Conservation (phyloP, 495 filamentous ascomycete species). For the Penicillium arizonense region DNA sequence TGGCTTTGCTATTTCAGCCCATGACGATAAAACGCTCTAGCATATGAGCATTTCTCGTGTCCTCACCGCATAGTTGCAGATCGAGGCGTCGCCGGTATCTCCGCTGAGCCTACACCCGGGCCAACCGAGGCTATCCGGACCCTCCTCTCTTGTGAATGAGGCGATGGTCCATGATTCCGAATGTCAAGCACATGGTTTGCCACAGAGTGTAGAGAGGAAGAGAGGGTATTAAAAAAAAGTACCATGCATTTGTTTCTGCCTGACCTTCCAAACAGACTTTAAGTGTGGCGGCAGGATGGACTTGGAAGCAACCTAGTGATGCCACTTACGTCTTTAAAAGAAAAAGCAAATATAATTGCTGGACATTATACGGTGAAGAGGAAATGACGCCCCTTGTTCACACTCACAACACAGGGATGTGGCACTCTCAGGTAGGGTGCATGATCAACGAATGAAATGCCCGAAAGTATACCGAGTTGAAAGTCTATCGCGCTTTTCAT, state of each 20-base stretch:
- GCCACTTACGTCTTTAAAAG: not conserved
- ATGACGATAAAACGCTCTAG: not conserved
- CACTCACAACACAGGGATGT: not conserved
- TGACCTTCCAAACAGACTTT: conserved; percentile 5
- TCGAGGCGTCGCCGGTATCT: not conserved
- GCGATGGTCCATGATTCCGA: not conserved
- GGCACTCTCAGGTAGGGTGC: not conserved
- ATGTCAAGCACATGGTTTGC: conserved; percentile 12
- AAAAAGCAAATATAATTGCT: conserved; percentile 1
- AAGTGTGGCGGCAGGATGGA: conserved; percentile 6
- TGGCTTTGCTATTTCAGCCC: too few species aligned
- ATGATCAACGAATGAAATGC: too few species aligned
- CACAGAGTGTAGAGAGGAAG: not conserved
- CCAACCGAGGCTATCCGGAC: conserved; percentile 18
- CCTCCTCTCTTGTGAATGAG: conserved; percentile 9
- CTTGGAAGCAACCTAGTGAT: not conserved
- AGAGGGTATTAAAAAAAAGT: not conserved
- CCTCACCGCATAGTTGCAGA: not conserved
- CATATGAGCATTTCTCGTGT: not conserved
- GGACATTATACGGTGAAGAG: not conserved
- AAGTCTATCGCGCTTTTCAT: not conserved
- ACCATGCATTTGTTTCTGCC: conserved; percentile 5
- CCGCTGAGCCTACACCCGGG: not conserved
- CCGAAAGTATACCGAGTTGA: not conserved
- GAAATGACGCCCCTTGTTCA: not conserved